Evolutionary conservation across 352 stramenopile species (phyloP).

Genomic region (Pythium dissotocum): DNA sequence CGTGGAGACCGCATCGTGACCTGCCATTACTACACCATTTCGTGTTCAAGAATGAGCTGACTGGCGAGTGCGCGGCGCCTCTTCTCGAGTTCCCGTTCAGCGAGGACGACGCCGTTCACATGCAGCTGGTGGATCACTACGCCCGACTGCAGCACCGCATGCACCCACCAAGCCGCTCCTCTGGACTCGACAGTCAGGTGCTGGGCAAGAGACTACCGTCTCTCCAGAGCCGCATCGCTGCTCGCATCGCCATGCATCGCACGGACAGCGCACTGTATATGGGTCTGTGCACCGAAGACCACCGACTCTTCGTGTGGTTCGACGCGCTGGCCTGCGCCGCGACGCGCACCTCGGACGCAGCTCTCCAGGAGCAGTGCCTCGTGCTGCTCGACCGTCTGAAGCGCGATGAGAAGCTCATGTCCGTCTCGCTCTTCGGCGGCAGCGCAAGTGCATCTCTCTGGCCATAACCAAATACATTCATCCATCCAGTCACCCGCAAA

Average conservation of each 20-base stretch:
- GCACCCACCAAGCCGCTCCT: conserved; percentile 32
- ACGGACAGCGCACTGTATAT: conserved; percentile 50
- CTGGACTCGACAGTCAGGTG: conserved; percentile 38
- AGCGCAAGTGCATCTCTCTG: conserved; percentile 26
- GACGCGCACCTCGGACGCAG: conserved; percentile 36
- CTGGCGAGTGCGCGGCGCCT: conserved; percentile 51
- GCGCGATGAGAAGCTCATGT: conserved; percentile 58
- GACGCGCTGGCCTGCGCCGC: conserved; percentile 38
- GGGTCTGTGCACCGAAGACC: conserved; percentile 51
- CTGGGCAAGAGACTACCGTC: conserved; percentile 47
- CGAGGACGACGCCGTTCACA: conserved; percentile 27
- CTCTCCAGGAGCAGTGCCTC: conserved; percentile 44
- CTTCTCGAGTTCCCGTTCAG: conserved; percentile 53
- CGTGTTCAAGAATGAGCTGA: conserved; percentile 70
- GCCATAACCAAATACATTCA: conserved; percentile 16
- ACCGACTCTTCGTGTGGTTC: conserved; percentile 59
- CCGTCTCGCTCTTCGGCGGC: conserved; percentile 30
- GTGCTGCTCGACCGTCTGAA: conserved; percentile 58
- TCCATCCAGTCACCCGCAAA: neutral
- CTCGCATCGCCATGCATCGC: conserved; percentile 55
- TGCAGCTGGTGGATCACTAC: conserved; percentile 53
- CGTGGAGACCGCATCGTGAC: conserved; percentile 56
- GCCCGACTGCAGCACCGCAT: conserved; percentile 57
- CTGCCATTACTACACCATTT: conserved; percentile 65
- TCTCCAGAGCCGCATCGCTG: conserved; percentile 36